Base-by-base conservation (phyloP, 1,284 basidiomycete species). In the Ustilago vetiveriae region DNA sequence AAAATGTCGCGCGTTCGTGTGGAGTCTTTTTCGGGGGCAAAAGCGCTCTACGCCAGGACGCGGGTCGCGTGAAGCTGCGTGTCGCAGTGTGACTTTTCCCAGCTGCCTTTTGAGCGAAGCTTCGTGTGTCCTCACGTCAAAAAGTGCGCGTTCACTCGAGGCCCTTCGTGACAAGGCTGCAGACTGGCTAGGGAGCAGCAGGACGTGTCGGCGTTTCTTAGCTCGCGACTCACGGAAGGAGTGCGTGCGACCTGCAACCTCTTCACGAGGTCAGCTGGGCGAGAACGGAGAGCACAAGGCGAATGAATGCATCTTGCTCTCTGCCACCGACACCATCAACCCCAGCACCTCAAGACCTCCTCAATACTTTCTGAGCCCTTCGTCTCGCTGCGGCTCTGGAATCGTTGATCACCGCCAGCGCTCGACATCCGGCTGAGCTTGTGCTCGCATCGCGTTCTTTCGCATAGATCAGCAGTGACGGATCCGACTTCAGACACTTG, bases 61-160 rank as follows among this genome's bases (percentile, higher is more conserved):
- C 65, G 65, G 58, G 50, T 68, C 65, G 65, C 65, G 65, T 67
- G 48, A 44, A 49, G 30, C 30, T 30, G 44, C 52, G 52, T 48
- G 43, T 56, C 44, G 47, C 33, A 46, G 44, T 40, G 29, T 16
- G 40, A 39, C 36, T 41, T 53, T 57, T 64, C 52, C 46, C 26
- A 35, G 7, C 19, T 9, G 8, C 6, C 17, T 6, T 35, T 35
- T 35, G 13, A n/a, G 36, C 36, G n/a, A n/a, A n/a, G n/a, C n/a
- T n/a, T n/a, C n/a, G n/a, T n/a, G 17, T 37, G 17, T 24, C 27
- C 35, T 23, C 48, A 39, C 42, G 60, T 64, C 60, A 27, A 64
- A 49, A 57, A 52, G 32, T 53, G 60, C 54, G 60, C 54, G 54
- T 47, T 53, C 29, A 22, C 43, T 13, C 13, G 26, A 36, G 33